Conservation (phyloP, 768 basidiomycete genomes). For the Boletus bicolor region DNA sequence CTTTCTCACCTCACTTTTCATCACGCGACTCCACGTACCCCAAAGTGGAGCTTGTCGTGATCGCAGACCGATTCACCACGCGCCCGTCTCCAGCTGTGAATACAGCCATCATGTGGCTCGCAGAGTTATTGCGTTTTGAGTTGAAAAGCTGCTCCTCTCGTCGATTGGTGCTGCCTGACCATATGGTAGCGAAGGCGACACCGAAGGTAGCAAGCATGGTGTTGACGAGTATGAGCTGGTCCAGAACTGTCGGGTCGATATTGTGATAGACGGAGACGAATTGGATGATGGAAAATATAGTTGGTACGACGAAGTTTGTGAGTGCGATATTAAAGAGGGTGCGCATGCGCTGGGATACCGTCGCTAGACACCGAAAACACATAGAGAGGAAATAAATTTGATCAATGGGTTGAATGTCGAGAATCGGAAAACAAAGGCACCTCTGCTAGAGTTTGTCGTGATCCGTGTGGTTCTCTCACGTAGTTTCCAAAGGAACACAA, state of each 20-base stretch:
- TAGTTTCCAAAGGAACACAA: slow-evolving; percentile 13
- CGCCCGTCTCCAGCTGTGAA: too few relatives aligned
- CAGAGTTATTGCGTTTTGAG: not conserved
- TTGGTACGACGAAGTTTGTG: slow-evolving; percentile 28
- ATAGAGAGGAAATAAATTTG: not conserved
- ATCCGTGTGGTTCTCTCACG: not conserved
- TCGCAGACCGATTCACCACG: too few relatives aligned
- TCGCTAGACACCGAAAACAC: not conserved
- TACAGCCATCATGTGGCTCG: too few relatives aligned
- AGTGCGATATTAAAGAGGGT: slow-evolving; percentile 25
- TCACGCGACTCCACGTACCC: too few relatives aligned
- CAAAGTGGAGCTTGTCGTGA: too few relatives aligned
- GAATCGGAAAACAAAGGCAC: not conserved
- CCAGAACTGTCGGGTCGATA: not conserved
- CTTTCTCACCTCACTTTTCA: too few relatives aligned
- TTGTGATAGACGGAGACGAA: slow-evolving; percentile 5
- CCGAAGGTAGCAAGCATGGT: slow-evolving; percentile 13
- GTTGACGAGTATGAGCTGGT: slow-evolving; percentile 5
- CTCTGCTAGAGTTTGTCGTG: not conserved
- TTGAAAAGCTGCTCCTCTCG: not conserved
- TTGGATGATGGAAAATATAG: slow-evolving; percentile 11
- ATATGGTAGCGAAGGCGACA: not conserved
- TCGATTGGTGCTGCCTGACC: slow-evolving; percentile 4
- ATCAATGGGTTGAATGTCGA: not conserved
- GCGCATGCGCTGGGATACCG: slow-evolving; percentile 5